Conservation (phyloP, 805 yeast genomes). For the Saccharomycopsis selenospora region DNA sequence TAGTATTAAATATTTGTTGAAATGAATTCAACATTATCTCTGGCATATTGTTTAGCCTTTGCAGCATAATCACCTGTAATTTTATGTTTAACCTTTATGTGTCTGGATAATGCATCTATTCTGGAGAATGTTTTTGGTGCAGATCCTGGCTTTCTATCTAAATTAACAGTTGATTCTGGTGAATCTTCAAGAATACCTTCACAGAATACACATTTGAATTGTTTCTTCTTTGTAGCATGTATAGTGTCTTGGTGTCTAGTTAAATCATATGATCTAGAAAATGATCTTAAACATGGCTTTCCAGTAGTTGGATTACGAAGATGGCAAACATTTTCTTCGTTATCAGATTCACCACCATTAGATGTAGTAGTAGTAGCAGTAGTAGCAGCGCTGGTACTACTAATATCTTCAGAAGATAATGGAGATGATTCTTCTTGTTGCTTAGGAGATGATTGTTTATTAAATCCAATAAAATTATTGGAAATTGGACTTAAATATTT, state of each 20-base stretch:
- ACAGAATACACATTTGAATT: conserved; percentile 82
- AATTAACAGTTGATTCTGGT: conserved; percentile 2
- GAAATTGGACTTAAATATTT: conserved; percentile 2
- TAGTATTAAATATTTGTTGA: conserved; percentile 3
- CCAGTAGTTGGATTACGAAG: conserved; percentile 56
- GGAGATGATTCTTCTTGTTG: not conserved
- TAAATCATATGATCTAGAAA: conserved; percentile 90
- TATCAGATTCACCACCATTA: conserved; percentile 29
- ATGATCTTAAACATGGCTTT: conserved; percentile 62
- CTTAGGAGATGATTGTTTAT: not conserved
- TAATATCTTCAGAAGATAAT: not conserved
- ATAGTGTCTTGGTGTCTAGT: conserved; percentile 95
- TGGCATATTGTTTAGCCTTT: conserved; percentile 66
- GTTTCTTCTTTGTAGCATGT: conserved; percentile 80
- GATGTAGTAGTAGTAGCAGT: conserved; percentile 20
- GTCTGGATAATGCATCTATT: conserved; percentile 91
- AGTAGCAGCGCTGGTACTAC: not conserved
- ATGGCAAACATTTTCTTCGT: conserved; percentile 39
- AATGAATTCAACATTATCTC: conserved; percentile 64
- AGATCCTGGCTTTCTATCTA: conserved; percentile 4
- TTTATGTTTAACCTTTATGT: conserved; percentile 85
- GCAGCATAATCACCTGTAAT: conserved; percentile 58
- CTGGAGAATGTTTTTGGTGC: conserved; percentile 77
- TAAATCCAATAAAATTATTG: not conserved
- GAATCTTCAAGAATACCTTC: conserved; percentile 45